A percentile compares a stretch with the other conserved stretches of the same genome.
Conservation (phyloP, 2,329 filamentous ascomycete species). For the Verticillium klebahnii region DNA sequence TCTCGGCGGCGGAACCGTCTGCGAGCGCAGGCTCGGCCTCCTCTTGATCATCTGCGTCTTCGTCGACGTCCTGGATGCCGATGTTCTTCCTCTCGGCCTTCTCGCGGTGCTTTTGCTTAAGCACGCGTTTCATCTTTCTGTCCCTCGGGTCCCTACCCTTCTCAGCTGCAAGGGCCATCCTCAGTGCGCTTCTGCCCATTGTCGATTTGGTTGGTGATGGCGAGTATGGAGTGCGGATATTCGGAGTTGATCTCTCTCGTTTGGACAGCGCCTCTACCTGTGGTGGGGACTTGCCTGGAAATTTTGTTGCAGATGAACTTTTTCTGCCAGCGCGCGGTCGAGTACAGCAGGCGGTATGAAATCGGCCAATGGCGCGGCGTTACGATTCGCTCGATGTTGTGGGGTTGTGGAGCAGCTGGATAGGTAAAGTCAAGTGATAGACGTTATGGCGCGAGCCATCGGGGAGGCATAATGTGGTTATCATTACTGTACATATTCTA, state of each 20-base stretch:
- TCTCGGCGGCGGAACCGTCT: conserved; percentile 14
- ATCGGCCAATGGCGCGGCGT: not conserved
- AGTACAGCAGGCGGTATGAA: not conserved
- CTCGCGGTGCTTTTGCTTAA: conserved; percentile 37
- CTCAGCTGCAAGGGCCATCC: conserved; percentile 49
- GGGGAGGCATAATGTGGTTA: too few relatives aligned
- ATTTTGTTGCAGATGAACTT: conserved; percentile 3
- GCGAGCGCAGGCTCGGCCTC: conserved; percentile 15
- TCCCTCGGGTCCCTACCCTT: conserved; percentile 51
- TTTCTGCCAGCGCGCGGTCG: not conserved
- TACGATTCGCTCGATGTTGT: not conserved
- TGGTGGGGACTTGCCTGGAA: conserved; percentile 1
- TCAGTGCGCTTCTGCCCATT: conserved; percentile 46
- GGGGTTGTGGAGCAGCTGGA: not conserved
- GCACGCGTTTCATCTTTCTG: conserved; percentile 43
- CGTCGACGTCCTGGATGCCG: conserved; percentile 20
- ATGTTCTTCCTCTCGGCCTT: conserved; percentile 25
- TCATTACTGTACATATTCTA: too few relatives aligned
- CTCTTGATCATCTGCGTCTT: conserved; percentile 22
- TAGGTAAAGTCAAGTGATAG: too few relatives aligned
- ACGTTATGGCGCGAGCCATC: too few relatives aligned
- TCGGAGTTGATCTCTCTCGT: not conserved
- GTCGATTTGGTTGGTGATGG: conserved; percentile 6
- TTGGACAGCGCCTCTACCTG: not conserved
- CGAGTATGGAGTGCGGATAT: not conserved